Base-by-base conservation (phyloP, 2,329 filamentous ascomycete genomes). In the Plenodomus biglobosus region DNA sequence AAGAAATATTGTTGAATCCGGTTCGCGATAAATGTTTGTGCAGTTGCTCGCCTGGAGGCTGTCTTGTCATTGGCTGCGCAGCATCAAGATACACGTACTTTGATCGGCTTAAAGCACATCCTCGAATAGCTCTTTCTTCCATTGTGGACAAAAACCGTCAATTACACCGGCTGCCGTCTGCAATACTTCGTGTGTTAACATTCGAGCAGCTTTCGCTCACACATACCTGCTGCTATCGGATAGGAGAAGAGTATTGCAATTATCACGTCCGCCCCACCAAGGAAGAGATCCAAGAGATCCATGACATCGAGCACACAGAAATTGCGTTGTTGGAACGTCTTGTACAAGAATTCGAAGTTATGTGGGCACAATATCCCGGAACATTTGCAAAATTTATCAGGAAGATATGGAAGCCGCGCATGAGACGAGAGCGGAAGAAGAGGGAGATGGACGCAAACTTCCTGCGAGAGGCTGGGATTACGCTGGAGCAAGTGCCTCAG, bases 191-290 rank as follows among this genome's bases (percentile, higher is more conserved):
- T 18, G 27, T 42, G 3, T 6, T 42, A 3, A 42, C 40, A 7
- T 42, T 42, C 17, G 40, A 42, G 11, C 22, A 18, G 27, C 17
- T 42, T 7, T 18, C 18, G 13, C 21, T 42, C 17, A 42, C 40
- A 17, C 40, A 42, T 34, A 42, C 40, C 16, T 42, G 40, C n/a
- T 42, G 40, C 27, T 42, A 32, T 21, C 21, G 40, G 4, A 34
- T 42, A n/a, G 8, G 13, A 13, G 24, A 42, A 3, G 40, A 42
- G 27, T 6, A 19, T 17, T 21, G 16, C 7, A 17, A 16, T 34
- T 6, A 34, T 7, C 17, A 34, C 10, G 17, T 5, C 6, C 19
- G 41, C 7, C 30, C 34, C 11, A 37, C 17, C 30, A 17, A 24
- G 16, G 41, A 44, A 21, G 41, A 44, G 17, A 8, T 10, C 13